Evolutionary conservation across 139 green algal species (phyloP).

Genomic region (Desmodesmus armatus): DNA sequence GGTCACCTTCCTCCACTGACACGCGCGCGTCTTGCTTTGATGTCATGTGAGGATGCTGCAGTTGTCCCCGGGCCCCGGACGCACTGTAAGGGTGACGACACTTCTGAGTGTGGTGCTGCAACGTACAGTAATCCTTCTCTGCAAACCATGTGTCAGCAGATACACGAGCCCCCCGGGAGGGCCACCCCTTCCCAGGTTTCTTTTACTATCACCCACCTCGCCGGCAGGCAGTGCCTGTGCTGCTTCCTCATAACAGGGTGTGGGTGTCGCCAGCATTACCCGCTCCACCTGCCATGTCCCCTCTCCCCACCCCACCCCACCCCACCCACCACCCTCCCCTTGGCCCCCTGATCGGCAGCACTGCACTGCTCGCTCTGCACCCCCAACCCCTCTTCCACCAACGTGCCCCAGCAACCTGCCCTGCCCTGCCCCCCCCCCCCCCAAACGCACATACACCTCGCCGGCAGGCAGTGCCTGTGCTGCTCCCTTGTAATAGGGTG

Average conservation of each 20-base stretch:
- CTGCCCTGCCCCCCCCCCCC: background rate
- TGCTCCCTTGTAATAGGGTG: too few species aligned
- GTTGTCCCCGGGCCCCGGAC: background rate
- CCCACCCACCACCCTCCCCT: too few species aligned
- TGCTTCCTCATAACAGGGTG: too few species aligned
- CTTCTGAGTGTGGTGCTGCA: background rate
- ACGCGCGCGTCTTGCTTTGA: background rate
- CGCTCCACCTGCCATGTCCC: too few species aligned
- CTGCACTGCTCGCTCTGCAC: background rate
- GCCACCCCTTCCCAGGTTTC: too few species aligned
- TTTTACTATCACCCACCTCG: too few species aligned
- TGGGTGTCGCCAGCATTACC: too few species aligned
- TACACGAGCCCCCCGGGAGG: too few species aligned
- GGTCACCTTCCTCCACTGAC: background rate
- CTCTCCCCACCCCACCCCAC: too few species aligned
- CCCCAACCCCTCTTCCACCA: background rate
- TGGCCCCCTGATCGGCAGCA: background rate
- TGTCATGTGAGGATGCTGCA: conserved; percentile 2
- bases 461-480: too few species aligned
- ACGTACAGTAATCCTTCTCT: background rate
- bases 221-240: too few species aligned
- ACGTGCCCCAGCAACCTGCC: background rate
- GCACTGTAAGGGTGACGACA: background rate
- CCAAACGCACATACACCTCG: too few species aligned
- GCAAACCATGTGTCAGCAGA: background rate